phyloP scores from a whole-genome alignment of 768 basidiomycete species.

The Xerocomus spinulosus region DNA sequence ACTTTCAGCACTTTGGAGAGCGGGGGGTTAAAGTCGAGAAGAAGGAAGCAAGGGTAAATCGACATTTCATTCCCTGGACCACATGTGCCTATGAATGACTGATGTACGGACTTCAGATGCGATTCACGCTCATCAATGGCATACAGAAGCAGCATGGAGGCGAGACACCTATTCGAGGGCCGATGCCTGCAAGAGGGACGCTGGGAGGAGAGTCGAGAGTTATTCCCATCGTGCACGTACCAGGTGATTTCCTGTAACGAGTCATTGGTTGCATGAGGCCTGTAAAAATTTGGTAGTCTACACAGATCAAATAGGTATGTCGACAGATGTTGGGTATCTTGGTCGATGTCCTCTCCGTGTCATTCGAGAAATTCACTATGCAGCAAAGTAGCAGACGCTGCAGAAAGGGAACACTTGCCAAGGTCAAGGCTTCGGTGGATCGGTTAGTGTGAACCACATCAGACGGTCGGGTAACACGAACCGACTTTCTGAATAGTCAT shows the following conservation, averaged over 20 bases:
- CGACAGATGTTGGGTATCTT: too few relatives aligned
- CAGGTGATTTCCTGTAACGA: conserved; percentile 2
- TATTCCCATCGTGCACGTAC: conserved; percentile 21
- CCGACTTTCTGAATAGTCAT: too few relatives aligned
- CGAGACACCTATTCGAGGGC: conserved; percentile 15
- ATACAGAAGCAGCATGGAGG: conserved; percentile 2
- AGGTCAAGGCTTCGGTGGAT: too few relatives aligned
- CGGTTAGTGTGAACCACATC: too few relatives aligned
- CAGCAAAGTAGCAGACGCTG: neutral
- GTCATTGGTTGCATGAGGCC: neutral
- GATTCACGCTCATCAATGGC: conserved; percentile 6
- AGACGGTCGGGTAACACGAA: too few relatives aligned
- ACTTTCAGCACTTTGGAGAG: conserved; percentile 19
- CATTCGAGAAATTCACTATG: too few relatives aligned
- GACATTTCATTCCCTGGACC: neutral
- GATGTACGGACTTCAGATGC: conserved; percentile 6
- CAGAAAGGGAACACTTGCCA: too few relatives aligned
- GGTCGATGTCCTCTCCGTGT: too few relatives aligned
- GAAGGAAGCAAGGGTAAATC: conserved; percentile 19
- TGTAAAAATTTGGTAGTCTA: too few relatives aligned
- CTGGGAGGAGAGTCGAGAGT: conserved; percentile 24
- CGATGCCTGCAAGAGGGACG: conserved; percentile 21
- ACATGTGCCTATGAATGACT: neutral
- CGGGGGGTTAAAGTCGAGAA: conserved; percentile 14
- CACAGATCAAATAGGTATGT: too few relatives aligned